These are phyloP conservation scores for Spinellus fusiger DNA, from an alignment of 192 early-diverging fungal species.

Conservation along the genomic window DNA sequence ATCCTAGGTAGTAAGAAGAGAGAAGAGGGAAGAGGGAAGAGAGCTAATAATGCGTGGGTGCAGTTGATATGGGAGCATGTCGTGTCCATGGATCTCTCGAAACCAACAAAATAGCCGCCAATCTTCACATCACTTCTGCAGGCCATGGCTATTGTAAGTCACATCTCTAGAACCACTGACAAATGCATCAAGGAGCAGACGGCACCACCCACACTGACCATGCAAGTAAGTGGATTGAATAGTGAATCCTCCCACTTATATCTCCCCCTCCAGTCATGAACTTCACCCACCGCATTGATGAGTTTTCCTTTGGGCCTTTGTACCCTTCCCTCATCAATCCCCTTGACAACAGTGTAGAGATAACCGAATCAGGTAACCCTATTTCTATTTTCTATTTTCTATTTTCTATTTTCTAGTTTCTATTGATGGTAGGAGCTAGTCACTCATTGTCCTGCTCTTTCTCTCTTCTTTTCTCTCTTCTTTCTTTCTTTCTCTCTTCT, in stretches of 20 bases:
- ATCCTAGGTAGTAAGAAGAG: not conserved
- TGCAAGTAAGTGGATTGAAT: constrained; percentile 39
- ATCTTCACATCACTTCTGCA: constrained; percentile 84
- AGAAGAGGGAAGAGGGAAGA: not conserved
- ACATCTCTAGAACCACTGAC: not conserved
- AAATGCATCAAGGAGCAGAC: constrained; percentile 3
- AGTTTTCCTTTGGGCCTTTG: constrained; percentile 81
- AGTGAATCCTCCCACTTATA: not conserved
- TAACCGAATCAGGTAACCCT: constrained; percentile 47
- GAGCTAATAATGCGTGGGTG: not conserved
- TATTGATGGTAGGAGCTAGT: too few relatives aligned
- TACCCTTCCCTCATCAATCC: constrained; percentile 88
- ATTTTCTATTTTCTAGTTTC: not conserved
- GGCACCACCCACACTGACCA: constrained; percentile 57
- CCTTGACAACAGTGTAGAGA: constrained; percentile 73
- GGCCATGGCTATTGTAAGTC: constrained; percentile 76
- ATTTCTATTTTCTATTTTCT: not conserved
- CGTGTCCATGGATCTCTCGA: constrained; percentile 64
- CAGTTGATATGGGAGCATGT: constrained; percentile 57
- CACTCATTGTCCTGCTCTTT: too few relatives aligned
- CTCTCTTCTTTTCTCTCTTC: too few relatives aligned
- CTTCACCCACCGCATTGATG: constrained; percentile 90
- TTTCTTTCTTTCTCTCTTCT: not conserved
- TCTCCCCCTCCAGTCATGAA: constrained; percentile 63
- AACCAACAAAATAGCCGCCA: constrained; percentile 79